Evolutionary conservation across 257 asterid genomes (phyloP), one percentile per base, ranked within the genome.

Genomic region (Striga asiatica): DNA sequence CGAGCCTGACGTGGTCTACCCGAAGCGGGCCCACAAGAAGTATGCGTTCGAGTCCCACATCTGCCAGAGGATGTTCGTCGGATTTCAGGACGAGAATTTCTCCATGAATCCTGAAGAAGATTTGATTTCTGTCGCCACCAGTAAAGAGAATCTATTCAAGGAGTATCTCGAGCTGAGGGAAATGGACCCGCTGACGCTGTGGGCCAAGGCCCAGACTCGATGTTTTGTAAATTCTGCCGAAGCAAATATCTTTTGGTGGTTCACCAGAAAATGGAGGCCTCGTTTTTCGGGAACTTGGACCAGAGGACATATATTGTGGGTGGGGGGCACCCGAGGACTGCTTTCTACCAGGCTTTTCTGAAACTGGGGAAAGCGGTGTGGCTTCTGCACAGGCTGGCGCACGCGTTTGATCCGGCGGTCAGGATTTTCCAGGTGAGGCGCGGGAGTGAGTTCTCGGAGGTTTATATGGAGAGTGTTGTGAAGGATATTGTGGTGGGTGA

Each of bases 271-370:
- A 88, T 92, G 97, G 99, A 92, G 76, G 80, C 88, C 19, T 85
- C 99, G 8, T 92, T 92, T 68, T 92, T 92, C 6, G 94, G 94
- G 11, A 92, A 88, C 73, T 71, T 81, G 32, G 99, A 92, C 68
- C 97, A 92, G 45, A 69, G 94, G 53, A 81, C 79, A 62, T 84
- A 70, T 34, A 60, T 85, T 28, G 55, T 22, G 56, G 81, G 86
- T 8, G 97, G 99, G 19, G 99, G 99, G 6, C 96, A 88, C 70
- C 99, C 99, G 11, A 82, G 99, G 67, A 88, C 95, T 17, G 85
- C 93, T 59, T 88, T 92, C 62, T 92, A 92, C 76, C 95, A 82
- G 71, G 97, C 95, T 5, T 92, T 92, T 70, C 76, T 92, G 75
- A 92, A 92, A 71, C 54, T 92, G 57, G 94, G 94, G 31, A 92